Evolutionary conservation across 345 rosid genomes (phyloP).

Genomic region (Boechera stricta): DNA sequence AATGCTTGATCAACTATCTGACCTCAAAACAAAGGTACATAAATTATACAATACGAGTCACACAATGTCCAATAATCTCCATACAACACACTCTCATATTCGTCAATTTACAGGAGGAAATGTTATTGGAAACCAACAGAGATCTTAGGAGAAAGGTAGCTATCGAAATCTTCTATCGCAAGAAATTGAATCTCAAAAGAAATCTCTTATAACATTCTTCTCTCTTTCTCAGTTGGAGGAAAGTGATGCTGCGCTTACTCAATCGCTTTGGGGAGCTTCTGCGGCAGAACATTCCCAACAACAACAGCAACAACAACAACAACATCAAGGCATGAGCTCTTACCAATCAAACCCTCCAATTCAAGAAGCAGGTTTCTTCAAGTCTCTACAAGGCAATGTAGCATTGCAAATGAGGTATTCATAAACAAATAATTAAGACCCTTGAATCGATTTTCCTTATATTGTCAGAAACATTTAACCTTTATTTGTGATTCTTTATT

Average conservation of each 20-base stretch:
- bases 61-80: conserved; percentile 14
- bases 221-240: conserved; percentile 43
- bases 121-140: conserved; percentile 48
- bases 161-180: conserved; percentile 14
- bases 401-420: conserved; percentile 49
- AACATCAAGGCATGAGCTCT: conserved; percentile 39
- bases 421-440: not conserved
- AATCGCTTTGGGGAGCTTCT: conserved; percentile 37
- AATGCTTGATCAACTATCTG: conserved; percentile 47
- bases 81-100: not conserved
- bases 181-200: not conserved
- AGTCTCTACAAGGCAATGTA: conserved; percentile 47
- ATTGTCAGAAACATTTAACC: not conserved
- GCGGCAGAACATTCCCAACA: conserved; percentile 42
- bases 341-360: conserved; percentile 34
- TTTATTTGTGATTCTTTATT: conserved; percentile 1
- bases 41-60: not conserved
- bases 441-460: not conserved
- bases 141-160: conserved; percentile 47
- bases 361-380: conserved; percentile 45
- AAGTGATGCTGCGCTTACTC: conserved; percentile 42
- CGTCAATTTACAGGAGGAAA: conserved; percentile 43
- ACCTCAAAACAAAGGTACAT: conserved; percentile 46
- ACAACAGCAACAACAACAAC: conserved; percentile 29
- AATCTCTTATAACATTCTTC: conserved; percentile 2